Percentiles rank a stretch among this genome's conserved stretches.
Evolutionary conservation across 768 basidiomycete species (phyloP).

Genomic region (Cyathus striatus): DNA sequence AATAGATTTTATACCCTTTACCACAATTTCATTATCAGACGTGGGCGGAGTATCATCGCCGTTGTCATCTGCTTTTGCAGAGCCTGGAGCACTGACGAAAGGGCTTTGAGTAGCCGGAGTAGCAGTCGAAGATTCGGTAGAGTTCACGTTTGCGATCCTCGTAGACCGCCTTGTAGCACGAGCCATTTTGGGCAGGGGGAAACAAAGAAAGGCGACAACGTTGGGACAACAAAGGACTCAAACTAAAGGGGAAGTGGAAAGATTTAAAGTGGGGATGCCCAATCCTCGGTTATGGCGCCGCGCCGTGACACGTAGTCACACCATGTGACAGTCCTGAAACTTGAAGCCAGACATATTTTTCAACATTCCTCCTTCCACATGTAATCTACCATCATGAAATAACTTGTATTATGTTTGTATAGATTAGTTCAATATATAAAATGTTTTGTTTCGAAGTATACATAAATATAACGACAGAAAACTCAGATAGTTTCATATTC

Average conservation of each 20-base stretch:
- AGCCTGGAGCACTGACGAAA: conserved; percentile 41
- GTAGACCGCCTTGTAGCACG: conserved; percentile 24
- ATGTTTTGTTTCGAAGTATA: too few species aligned
- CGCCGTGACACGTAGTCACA: too few species aligned
- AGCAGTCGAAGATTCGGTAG: conserved; percentile 23
- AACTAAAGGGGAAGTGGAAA: conserved; percentile 13
- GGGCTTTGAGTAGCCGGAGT: conserved; percentile 41
- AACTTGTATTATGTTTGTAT: too few species aligned
- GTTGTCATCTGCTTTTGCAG: conserved; percentile 27
- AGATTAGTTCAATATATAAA: too few species aligned
- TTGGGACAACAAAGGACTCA: conserved; percentile 3
- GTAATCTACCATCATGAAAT: too few species aligned
- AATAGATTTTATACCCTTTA: conserved; percentile 3
- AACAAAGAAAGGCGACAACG: conserved; percentile 4
- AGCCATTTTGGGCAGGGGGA: conserved; percentile 1
- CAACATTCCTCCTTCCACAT: too few species aligned
- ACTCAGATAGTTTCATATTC: too few species aligned
- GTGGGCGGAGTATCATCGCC: conserved; percentile 47
- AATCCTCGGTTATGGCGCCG: too few species aligned
- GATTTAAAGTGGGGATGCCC: too few species aligned
- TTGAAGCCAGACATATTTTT: too few species aligned
- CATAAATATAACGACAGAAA: too few species aligned
- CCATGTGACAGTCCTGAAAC: too few species aligned
- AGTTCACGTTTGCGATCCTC: conserved; percentile 18
- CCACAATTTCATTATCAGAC: conserved; percentile 34